phyloP scores from a whole-genome alignment of 805 yeast genomes.

The Wickerhamiella siamensis region DNA sequence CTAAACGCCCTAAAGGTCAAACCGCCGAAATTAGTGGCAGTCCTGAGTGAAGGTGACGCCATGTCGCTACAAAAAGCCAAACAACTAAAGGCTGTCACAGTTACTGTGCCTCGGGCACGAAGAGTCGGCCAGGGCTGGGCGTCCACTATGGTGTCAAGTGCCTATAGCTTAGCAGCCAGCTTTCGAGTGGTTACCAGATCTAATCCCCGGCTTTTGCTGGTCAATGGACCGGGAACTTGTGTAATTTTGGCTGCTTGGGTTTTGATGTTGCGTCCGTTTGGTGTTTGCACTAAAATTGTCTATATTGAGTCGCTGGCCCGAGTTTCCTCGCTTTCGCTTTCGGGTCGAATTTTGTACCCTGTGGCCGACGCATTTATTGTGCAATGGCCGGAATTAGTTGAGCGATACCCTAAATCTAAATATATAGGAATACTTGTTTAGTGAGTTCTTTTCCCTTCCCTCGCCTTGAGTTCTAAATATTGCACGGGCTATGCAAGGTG shows the following conservation, averaged over 20 bases:
- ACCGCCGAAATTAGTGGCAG: slow-evolving; percentile 21
- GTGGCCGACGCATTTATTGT: slow-evolving; percentile 71
- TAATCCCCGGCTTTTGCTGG: slow-evolving; percentile 33
- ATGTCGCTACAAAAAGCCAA: slow-evolving; percentile 30
- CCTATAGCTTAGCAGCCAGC: slow-evolving; percentile 26
- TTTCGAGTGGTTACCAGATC: slow-evolving; percentile 18
- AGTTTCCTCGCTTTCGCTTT: slow-evolving; percentile 56
- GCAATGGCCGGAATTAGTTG: slow-evolving; percentile 65
- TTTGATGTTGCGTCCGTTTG: slow-evolving; percentile 19
- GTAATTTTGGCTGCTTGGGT: slow-evolving; percentile 38
- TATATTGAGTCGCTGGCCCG: slow-evolving; percentile 84
- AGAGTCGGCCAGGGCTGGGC: slow-evolving; percentile 40
- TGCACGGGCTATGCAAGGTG: too few relatives aligned
- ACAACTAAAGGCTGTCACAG: slow-evolving; percentile 13
- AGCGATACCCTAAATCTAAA: slow-evolving; percentile 44
- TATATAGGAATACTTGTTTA: slow-evolving; percentile 66
- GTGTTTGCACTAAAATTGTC: slow-evolving; percentile 37
- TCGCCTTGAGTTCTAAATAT: too few relatives aligned
- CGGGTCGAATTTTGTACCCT: slow-evolving; percentile 54
- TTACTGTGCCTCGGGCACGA: slow-evolving; percentile 42
- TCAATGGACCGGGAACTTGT: slow-evolving; percentile 76
- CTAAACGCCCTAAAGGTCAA: slow-evolving; percentile 27
- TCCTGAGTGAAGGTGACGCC: slow-evolving; percentile 37
- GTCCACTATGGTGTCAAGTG: slow-evolving; percentile 35
- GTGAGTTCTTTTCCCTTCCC: too few relatives aligned